A percentile compares a stretch with the other conserved stretches of the same genome.
phyloP scores from a whole-genome alignment of 352 stramenopile genomes.

The Phytophthora ohioensis region DNA sequence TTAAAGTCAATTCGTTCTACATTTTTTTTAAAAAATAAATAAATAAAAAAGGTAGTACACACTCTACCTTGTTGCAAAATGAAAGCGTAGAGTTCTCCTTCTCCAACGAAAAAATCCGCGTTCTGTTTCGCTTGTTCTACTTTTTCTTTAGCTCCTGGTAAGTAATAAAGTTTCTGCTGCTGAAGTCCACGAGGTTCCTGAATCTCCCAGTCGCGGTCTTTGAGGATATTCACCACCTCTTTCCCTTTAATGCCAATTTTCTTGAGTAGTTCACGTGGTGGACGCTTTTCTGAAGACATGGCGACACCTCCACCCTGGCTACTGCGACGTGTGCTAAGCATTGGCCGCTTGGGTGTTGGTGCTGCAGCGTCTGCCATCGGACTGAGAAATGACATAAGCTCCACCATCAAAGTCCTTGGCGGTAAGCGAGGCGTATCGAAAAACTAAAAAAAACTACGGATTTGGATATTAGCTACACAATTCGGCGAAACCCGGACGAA shows the following conservation, averaged over 20 bases:
- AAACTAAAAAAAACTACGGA: too few species aligned
- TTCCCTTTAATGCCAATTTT: conserved; percentile 42
- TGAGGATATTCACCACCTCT: conserved; percentile 43
- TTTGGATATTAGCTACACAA: too few species aligned
- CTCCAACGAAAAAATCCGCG: conserved; percentile 41
- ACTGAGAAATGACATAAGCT: not conserved
- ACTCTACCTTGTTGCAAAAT: conserved; percentile 45
- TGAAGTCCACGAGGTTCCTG: conserved; percentile 33
- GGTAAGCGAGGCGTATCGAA: not conserved
- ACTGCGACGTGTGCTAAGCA: conserved; percentile 9
- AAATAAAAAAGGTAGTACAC: not conserved
- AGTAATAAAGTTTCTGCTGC: conserved; percentile 40
- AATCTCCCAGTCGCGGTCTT: conserved; percentile 28
- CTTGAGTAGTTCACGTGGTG: conserved; percentile 34
- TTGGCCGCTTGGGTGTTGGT: conserved; percentile 1
- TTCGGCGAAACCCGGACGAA: too few species aligned
- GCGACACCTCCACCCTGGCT: conserved; percentile 20
- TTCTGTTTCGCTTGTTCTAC: not conserved
- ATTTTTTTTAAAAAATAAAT: not conserved
- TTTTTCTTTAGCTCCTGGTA: conserved; percentile 20
- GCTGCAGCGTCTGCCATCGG: not conserved
- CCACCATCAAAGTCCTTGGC: conserved; percentile 13
- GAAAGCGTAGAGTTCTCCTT: conserved; percentile 47
- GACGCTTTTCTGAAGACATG: conserved; percentile 33
- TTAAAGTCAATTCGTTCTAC: conserved; percentile 2